Base-by-base conservation (phyloP, 768 basidiomycete genomes). In the Mycena capillaripes region DNA sequence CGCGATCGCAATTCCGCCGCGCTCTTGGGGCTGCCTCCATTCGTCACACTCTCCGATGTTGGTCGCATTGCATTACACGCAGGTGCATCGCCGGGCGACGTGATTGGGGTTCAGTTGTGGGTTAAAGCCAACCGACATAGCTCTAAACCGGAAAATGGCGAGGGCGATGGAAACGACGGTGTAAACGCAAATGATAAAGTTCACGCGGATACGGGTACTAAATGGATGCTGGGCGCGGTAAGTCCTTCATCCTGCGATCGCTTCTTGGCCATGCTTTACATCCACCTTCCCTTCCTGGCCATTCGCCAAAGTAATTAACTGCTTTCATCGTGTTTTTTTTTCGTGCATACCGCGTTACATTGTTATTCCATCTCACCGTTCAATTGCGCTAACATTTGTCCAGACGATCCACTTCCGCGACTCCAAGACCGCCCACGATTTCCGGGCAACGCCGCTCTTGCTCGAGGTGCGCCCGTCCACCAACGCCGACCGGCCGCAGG, bases 371-470 rank as follows among this genome's bases (percentile, higher is more conserved):
- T 21, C 38, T 16, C 57, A 10, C 25, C n/a, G 19, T 23, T 11
- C 48, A 27, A 17, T 25, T 6, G 3, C n/a, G 14, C 29, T 57
- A 5, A 60, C 25, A 12, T 7, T 32, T 9, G 3, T 7, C 6
- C 46, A 73, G 71, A 42, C 14, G 17, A 69, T 73, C 16, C 66
- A 64, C 46, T 73, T 73, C 32, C 55, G 60, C 32, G 7, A 25
- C 27, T 3, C 9, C 8, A 21, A 17, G 2, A 1, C 19, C 7
- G 66, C 57, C 3, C 11, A 6, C 29, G 46, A n/a, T 7, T 73
- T 73, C 56, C 21, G 7, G 17, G 38, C 56, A 2, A 27, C 16
- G 23, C 71, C 66, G 53, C 71, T 69, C 55, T 21, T 73, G 23
- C 66, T 73, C 57, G 57, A 59, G 23, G 57, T 58, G 17, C 27